Evolutionary conservation across 1,284 basidiomycete species (phyloP).

Genomic region (Fomes fomentarius): DNA sequence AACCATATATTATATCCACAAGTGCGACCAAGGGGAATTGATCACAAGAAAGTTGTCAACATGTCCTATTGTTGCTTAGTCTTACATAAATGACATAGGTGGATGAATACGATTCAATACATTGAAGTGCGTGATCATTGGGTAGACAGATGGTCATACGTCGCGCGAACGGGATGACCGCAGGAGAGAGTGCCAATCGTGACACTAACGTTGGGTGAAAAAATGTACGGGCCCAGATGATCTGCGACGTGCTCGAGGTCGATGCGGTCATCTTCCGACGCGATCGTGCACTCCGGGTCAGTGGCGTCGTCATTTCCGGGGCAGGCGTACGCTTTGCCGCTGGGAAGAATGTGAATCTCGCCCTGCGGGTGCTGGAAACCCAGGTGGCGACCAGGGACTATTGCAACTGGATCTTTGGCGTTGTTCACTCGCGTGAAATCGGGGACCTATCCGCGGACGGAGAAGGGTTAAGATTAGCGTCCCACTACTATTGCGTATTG

Average conservation of each 20-base stretch:
- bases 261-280: conserved; percentile 45
- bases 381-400: conserved; percentile 40
- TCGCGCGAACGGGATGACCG: too few species aligned
- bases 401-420: conserved; percentile 40
- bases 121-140: too few species aligned
- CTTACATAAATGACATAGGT: too few species aligned
- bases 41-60: too few species aligned
- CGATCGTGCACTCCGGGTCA: conserved; percentile 48
- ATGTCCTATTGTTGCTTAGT: too few species aligned
- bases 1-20: too few species aligned
- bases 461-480: neutral
- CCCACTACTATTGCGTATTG: neutral
- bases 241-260: conserved; percentile 45
- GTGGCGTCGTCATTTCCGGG: conserved; percentile 47
- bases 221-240: conserved; percentile 60
- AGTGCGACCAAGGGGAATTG: too few species aligned
- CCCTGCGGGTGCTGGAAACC: conserved; percentile 41
- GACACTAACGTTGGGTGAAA: too few species aligned
- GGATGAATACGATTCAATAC: too few species aligned
- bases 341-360: conserved; percentile 40
- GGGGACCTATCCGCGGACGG: conserved; percentile 22
- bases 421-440: conserved; percentile 42
- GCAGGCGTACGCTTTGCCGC: conserved; percentile 34
- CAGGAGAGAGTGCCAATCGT: conserved; percentile 55
- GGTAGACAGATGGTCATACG: too few species aligned